Conservation (phyloP, 176 grass and related monocot species). For the Canna indica region DNA sequence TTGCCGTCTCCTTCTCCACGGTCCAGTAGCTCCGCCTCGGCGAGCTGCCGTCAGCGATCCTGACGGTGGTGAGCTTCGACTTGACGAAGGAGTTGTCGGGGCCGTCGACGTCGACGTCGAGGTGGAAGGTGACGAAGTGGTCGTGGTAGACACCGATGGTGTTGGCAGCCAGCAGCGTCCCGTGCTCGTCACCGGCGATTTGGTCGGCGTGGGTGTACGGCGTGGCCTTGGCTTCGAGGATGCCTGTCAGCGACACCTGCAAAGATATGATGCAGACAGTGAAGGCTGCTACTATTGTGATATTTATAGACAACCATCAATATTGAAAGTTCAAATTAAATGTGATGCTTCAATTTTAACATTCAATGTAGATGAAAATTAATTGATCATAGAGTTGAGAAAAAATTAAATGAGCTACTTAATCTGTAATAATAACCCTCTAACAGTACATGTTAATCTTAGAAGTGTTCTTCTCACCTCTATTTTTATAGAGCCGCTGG, state of each 20-base stretch:
- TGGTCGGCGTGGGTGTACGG: conserved; percentile 41
- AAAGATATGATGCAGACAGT: no score
- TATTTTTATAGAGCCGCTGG: conserved; percentile 51
- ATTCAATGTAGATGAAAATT: no score
- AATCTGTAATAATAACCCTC: no score
- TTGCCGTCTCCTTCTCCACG: conserved; percentile 42
- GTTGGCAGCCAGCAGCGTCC: conserved; percentile 50
- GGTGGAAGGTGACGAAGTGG: conserved; percentile 65
- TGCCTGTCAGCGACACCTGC: conserved; percentile 52
- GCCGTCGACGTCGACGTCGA: conserved; percentile 77
- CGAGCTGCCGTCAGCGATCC: conserved; percentile 10
- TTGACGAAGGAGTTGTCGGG: conserved; percentile 69
- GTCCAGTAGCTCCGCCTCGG: conserved; percentile 72
- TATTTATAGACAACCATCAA: no score
- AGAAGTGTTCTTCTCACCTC: conserved; percentile 30
- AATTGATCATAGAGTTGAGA: no score
- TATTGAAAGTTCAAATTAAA: no score
- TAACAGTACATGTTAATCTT: no score
- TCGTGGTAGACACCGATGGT: conserved; percentile 82
- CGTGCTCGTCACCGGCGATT: conserved; percentile 32
- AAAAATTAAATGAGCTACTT: no score
- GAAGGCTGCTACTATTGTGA: no score
- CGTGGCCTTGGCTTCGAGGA: conserved; percentile 52
- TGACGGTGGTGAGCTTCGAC: conserved; percentile 26
- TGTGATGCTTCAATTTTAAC: no score